Evolutionary conservation across 1,139 yeast genomes (phyloP), one percentile per base, ranked within the genome.

Genomic region (Nakaseomyces kungkrabaensis): DNA sequence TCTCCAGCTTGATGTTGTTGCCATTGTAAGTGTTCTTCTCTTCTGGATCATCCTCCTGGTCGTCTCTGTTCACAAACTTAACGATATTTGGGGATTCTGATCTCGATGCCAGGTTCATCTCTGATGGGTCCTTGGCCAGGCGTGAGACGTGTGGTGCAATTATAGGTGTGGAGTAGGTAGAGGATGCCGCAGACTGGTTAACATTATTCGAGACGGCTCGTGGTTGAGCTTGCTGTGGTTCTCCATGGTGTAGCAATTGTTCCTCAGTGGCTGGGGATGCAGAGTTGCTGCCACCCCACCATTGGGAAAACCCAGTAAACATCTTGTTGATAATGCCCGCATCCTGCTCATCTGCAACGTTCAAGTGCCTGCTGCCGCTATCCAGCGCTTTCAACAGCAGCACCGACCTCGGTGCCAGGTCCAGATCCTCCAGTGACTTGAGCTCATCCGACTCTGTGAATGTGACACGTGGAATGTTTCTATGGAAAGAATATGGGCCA

Each of bases 321-420:
- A 68, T 56, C 49, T 62, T 65, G 3, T 66, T 63, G 22, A 69
- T 45, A 2, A 70, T 38, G 1, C 73, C 68, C 4, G 62, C 61
- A 11, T 57, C 60, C 44, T 57, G 59, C 4, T 59, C 62, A 10
- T 59, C 58, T 11, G 56, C 51, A 9, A 58, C 50, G 27, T 55
- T 56, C 8, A 52, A 37, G 9, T 26, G 34, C 17, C 5, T 37
- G 11, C 4, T 34, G 8, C 38, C 29, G 10, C 22, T 7, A 17
- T 17, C 34, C 13, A 47, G 43, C 24, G 49, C 41, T 13, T 47
- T 44, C 31, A 47, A 29, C 31, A 82, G 78, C 45, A 85, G 66
- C 0, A 82, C 85, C 11, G 88, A 79, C 48, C 90, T 71, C 1
- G 94, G 92, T 11, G 74, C 68, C 50, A 85, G 68, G 7, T 74